phyloP scores from a whole-genome alignment of 1,139 yeast species.

The Yamadazyma aaseri region DNA sequence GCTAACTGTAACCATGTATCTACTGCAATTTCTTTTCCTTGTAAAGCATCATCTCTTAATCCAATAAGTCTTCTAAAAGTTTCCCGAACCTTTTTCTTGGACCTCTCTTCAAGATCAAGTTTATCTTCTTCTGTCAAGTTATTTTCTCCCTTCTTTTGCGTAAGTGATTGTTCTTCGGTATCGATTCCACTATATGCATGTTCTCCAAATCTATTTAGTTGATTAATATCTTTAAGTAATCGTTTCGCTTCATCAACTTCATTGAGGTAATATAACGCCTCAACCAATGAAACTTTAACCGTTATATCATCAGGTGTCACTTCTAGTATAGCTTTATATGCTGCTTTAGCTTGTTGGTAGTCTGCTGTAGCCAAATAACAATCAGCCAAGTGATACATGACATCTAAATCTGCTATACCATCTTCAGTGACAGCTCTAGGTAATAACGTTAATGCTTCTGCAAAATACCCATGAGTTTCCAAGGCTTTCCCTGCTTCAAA shows the following conservation, averaged over 20 bases:
- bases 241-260: conserved; percentile 60
- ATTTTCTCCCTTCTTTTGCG: conserved; percentile 4
- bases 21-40: conserved; percentile 61
- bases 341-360: conserved; percentile 64
- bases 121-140: conserved; percentile 57
- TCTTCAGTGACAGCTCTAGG: conserved; percentile 48
- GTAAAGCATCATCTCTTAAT: conserved; percentile 52
- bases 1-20: conserved; percentile 85
- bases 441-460: conserved; percentile 70
- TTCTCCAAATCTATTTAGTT: conserved; percentile 13
- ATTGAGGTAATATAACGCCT: conserved; percentile 71
- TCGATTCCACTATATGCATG: neutral
- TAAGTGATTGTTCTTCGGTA: conserved; percentile 2
- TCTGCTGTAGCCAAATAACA: conserved; percentile 76
- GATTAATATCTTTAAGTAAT: conserved; percentile 52
- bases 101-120: conserved; percentile 54
- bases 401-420: conserved; percentile 36
- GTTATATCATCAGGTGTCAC: conserved; percentile 68
- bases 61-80: conserved; percentile 63
- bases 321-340: conserved; percentile 57
- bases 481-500: conserved; percentile 74
- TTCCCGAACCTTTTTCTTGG: conserved; percentile 61
- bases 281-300: conserved; percentile 75
- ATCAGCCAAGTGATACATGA: conserved; percentile 66
- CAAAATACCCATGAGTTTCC: conserved; percentile 64